Evolutionary conservation across 169 alveolate genomes (phyloP), one percentile per base, ranked within the genome.

Genomic region (Plasmodium sp.): DNA sequence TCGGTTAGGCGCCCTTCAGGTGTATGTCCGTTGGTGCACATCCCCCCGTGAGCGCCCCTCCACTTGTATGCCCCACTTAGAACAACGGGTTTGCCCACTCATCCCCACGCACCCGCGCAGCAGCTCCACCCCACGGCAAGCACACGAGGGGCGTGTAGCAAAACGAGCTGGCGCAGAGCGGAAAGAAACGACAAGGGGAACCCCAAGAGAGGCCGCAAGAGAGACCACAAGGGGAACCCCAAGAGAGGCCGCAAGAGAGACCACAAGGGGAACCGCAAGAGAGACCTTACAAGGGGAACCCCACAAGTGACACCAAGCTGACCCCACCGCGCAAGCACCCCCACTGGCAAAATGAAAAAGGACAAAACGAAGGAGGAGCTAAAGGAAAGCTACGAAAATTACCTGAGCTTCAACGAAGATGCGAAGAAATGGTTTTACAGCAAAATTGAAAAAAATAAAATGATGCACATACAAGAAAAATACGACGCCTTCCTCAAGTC

Each of bases 371-470:
- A 14, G 27, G 75, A 81, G 7, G 80, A 81, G 34, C 36, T 41
- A 51, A 81, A 14, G 5, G 31, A 18, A 41, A 22, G 10, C 14
- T 43, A 51, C 7, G 77, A 45, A 81, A 12, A 81, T 51, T 81
- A 81, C 6, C 14, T 51, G 18, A 36, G 54, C 39, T 81, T 81
- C n/a, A 58, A 84, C 14, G 92, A 84, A 71, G 36, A 84, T 84
- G 58, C 92, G 33, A 84, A 84, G 74, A 58, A 67, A 34, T 84
- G 92, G 92, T 34, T 84, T 18, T 67, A 84, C 48, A 71, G 48
- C 34, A 84, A 84, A 84, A 33, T 84, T 6, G 92, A 41, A 62
- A 71, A 62, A 54, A 84, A 84, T 67, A 43, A 58, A 84, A 84
- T 67, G 27, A n/a, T 84, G 34, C 31, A 10, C 33, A 67, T 84